Evolutionary conservation across 2,329 filamentous ascomycete genomes (phyloP).

Genomic region (Penicillium sp.): DNA sequence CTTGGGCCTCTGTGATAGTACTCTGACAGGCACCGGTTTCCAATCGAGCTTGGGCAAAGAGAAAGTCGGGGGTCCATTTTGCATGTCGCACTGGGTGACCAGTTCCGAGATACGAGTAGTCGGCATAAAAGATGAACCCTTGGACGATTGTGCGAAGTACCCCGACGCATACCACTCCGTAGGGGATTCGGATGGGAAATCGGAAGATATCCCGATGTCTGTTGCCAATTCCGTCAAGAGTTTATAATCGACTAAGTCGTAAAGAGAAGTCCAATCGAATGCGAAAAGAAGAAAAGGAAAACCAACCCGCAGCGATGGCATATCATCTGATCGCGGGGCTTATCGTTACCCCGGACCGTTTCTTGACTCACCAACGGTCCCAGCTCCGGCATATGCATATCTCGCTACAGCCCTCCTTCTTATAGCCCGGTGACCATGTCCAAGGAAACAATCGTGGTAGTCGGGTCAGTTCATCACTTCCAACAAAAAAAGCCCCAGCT

Average conservation of each 20-base stretch:
- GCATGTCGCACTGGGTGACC: constrained; percentile 8
- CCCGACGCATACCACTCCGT: no score
- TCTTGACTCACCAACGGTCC: not conserved
- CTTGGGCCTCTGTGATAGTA: constrained; percentile 15
- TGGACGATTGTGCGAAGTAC: no score
- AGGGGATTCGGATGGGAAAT: not conserved
- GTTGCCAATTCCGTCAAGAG: not conserved
- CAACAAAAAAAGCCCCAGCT: constrained; percentile 3
- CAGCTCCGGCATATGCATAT: not conserved
- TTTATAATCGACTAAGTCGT: no score
- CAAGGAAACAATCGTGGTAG: constrained; percentile 38
- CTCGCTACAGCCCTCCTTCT: not conserved
- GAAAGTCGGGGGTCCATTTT: not conserved
- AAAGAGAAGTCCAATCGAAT: no score
- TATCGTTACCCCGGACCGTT: constrained; percentile 15
- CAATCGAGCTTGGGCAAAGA: constrained; percentile 17
- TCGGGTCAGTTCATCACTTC: constrained; percentile 31
- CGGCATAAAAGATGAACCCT: not conserved
- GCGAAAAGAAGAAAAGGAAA: not conserved
- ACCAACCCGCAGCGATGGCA: constrained; percentile 3
- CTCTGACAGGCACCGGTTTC: constrained; percentile 9
- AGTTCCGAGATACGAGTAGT: not conserved
- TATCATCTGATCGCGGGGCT: constrained; percentile 22
- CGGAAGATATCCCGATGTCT: not conserved
- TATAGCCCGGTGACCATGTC: constrained; percentile 20